A percentile compares a stretch with the other conserved stretches of the same genome.
Conservation (phyloP, 345 rosid species). For the Populus davidiana region DNA sequence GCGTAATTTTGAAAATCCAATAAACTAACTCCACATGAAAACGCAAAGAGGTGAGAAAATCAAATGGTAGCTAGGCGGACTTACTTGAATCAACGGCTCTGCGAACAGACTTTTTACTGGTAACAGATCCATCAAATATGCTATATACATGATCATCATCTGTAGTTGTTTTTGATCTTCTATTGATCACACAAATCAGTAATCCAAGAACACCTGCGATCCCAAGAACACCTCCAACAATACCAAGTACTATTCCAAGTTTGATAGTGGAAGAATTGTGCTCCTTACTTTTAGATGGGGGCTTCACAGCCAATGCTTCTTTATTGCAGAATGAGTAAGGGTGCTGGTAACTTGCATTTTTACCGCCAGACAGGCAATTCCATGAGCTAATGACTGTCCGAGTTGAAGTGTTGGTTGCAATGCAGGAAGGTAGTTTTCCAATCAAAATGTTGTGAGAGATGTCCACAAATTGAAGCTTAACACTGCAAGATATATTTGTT, state of each 20-base stretch:
- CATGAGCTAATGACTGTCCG: slow-evolving; percentile 60
- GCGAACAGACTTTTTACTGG: slow-evolving; percentile 49
- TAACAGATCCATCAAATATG: slow-evolving; percentile 33
- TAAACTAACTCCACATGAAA: too few species aligned
- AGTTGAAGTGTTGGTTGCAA: slow-evolving; percentile 41
- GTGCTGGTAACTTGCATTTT: slow-evolving; percentile 54
- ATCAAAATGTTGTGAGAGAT: slow-evolving; percentile 67
- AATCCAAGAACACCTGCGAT: slow-evolving; percentile 39
- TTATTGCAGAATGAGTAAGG: slow-evolving; percentile 64
- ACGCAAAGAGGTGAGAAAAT: too few species aligned
- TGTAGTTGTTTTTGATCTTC: slow-evolving; percentile 38
- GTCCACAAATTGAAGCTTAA: slow-evolving; percentile 51
- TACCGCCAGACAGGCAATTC: slow-evolving; percentile 62
- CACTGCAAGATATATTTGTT: slow-evolving; percentile 41
- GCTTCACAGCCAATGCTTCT: slow-evolving; percentile 74
- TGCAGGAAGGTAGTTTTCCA: slow-evolving; percentile 65
- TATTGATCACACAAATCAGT: slow-evolving; percentile 39
- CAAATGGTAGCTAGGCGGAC: slow-evolving; percentile 2
- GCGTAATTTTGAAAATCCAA: not conserved
- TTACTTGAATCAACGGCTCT: slow-evolving; percentile 65
- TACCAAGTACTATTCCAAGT: slow-evolving; percentile 49
- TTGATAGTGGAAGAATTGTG: slow-evolving; percentile 30
- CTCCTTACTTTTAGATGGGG: slow-evolving; percentile 33
- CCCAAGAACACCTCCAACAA: slow-evolving; percentile 55
- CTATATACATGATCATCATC: slow-evolving; percentile 14